Conservation (phyloP, 257 asterid species). For the Ajuga chamaepitys region DNA sequence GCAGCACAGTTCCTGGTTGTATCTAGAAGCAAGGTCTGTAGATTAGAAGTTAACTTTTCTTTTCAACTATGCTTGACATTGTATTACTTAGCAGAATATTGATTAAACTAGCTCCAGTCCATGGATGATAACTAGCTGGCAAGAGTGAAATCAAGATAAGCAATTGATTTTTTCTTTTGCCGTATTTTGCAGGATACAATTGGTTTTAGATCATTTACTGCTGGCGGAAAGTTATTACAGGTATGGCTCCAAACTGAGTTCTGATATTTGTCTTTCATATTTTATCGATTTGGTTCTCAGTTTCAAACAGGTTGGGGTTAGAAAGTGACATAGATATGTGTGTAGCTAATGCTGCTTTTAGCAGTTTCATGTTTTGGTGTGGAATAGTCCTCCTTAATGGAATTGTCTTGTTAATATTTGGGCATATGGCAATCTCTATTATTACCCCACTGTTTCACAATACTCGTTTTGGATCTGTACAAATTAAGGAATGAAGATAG, state of each 20-base stretch:
- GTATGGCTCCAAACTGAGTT: constrained; percentile 27
- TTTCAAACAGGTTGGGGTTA: neutral
- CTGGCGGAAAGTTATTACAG: constrained; percentile 98
- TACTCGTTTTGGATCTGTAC: no score
- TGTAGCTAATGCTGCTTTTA: constrained; percentile 1
- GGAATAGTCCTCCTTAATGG: neutral
- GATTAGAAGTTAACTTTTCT: neutral
- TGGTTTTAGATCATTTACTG: constrained; percentile 95
- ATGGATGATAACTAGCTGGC: neutral
- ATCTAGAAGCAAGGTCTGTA: constrained; percentile 76
- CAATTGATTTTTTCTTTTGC: constrained; percentile 13
- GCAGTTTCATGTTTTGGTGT: neutral
- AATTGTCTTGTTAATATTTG: neutral
- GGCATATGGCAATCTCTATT: neutral
- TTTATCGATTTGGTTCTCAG: neutral
- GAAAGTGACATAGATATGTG: neutral
- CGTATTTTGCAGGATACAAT: constrained; percentile 65
- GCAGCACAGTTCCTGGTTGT: constrained; percentile 96
- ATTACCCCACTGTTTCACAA: no score
- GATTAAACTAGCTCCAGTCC: neutral
- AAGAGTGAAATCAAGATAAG: neutral
- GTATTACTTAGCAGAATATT: neutral
- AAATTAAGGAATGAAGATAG: no score
- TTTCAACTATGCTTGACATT: neutral
- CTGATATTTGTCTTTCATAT: neutral